phyloP scores from a whole-genome alignment of 2,329 filamentous ascomycete species.

The Metarhizium sp. region DNA sequence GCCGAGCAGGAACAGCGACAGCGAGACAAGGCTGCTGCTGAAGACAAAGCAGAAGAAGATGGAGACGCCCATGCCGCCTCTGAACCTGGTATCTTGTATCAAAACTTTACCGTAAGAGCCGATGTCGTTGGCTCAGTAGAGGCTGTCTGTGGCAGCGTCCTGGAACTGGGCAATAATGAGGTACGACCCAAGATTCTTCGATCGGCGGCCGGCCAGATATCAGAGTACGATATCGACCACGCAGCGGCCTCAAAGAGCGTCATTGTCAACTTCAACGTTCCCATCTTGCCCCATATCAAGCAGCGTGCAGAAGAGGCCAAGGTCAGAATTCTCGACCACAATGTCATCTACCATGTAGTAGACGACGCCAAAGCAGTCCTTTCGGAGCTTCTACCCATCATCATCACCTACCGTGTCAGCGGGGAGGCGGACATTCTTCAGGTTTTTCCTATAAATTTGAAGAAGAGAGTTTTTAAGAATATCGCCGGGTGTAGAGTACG shows the following conservation, averaged over 20 bases:
- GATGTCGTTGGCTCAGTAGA: slow-evolving; percentile 93
- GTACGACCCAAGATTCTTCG: slow-evolving; percentile 69
- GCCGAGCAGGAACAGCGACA: slow-evolving; percentile 60
- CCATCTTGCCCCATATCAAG: slow-evolving; percentile 57
- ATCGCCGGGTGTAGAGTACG: slow-evolving; percentile 83
- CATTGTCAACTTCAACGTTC: slow-evolving; percentile 80
- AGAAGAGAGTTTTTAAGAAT: slow-evolving; percentile 57
- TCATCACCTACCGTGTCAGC: slow-evolving; percentile 58
- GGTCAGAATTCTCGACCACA: slow-evolving; percentile 75
- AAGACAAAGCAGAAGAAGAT: slow-evolving; percentile 23
- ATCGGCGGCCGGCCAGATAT: slow-evolving; percentile 66
- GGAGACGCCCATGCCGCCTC: slow-evolving; percentile 26
- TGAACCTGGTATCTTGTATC: slow-evolving; percentile 36
- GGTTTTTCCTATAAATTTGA: slow-evolving; percentile 75
- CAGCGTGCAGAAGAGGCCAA: slow-evolving; percentile 59
- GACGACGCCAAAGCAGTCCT: slow-evolving; percentile 64
- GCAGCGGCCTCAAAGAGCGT: slow-evolving; percentile 66
- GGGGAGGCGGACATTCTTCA: slow-evolving; percentile 84
- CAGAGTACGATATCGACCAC: slow-evolving; percentile 82
- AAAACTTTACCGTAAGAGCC: slow-evolving; percentile 83
- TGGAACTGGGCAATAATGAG: slow-evolving; percentile 75
- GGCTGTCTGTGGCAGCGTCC: slow-evolving; percentile 70
- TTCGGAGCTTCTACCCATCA: slow-evolving; percentile 58
- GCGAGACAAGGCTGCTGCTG: slow-evolving; percentile 40
- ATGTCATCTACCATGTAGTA: slow-evolving; percentile 72